Conservation (phyloP, 177 flowering plant species). For the Vitis hybrid region DNA sequence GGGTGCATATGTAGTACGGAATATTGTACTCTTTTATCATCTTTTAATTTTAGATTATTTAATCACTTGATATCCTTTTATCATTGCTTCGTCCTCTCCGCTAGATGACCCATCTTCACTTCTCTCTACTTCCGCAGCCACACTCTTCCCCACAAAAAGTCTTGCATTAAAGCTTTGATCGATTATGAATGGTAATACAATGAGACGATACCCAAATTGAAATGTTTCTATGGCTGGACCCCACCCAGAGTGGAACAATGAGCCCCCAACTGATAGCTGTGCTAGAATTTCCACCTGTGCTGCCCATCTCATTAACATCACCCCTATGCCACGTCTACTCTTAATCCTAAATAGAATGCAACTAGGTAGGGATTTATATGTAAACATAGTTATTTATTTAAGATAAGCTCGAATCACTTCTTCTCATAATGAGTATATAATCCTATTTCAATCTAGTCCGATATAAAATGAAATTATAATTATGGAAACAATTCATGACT, state of each 20-base stretch:
- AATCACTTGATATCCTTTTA: no score
- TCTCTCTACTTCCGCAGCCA: conserved; percentile 28
- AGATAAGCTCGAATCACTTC: no score
- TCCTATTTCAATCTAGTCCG: no score
- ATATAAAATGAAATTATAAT: no score
- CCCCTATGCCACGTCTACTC: conserved; percentile 1
- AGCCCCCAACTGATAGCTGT: conserved; percentile 43
- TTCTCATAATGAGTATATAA: no score
- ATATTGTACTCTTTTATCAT: no score
- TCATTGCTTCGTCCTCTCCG: conserved; percentile 14
- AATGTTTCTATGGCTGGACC: conserved; percentile 36
- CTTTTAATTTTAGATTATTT: no score
- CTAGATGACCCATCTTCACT: conserved; percentile 26
- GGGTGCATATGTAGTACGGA: no score
- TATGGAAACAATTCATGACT: no score
- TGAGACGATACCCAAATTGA: conserved; percentile 25
- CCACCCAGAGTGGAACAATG: conserved; percentile 45
- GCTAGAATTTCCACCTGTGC: conserved; percentile 40
- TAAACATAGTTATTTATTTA: no score
- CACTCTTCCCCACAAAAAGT: conserved; percentile 36
- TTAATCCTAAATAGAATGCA: no score
- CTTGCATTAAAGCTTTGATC: conserved; percentile 49
- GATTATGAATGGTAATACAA: conserved; percentile 31
- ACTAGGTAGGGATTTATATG: no score
- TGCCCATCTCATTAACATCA: conserved; percentile 39